Evolutionary conservation across 345 rosid species (phyloP).

Genomic region (Toxicodendron radicans): DNA sequence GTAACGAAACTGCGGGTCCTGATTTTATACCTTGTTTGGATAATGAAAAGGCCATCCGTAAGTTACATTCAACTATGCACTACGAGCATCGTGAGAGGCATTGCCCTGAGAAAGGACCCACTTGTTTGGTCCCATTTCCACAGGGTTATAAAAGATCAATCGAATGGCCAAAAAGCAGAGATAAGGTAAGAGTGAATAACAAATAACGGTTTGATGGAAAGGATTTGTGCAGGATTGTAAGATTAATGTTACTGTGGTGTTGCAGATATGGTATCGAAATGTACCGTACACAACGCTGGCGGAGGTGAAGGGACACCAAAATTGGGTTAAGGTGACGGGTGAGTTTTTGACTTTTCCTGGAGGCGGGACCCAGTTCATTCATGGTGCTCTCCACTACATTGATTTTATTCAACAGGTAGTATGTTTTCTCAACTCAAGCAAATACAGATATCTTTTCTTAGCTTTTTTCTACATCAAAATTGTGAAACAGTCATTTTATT

Average conservation of each 20-base stretch:
- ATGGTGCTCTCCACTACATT: slow-evolving; percentile 89
- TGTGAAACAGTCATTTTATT: too few relatives aligned
- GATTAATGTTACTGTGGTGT: slow-evolving; percentile 18
- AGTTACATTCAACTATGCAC: slow-evolving; percentile 55
- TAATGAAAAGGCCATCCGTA: slow-evolving; percentile 65
- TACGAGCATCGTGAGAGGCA: slow-evolving; percentile 93
- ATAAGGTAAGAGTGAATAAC: slow-evolving; percentile 50
- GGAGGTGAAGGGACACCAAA: slow-evolving; percentile 90
- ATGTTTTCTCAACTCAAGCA: neutral
- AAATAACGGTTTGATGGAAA: neutral
- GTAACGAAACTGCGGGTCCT: slow-evolving; percentile 72
- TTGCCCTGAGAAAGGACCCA: slow-evolving; percentile 81
- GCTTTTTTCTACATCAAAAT: too few relatives aligned
- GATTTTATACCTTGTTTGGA: slow-evolving; percentile 97
- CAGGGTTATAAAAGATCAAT: slow-evolving; percentile 68
- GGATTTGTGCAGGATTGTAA: neutral
- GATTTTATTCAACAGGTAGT: slow-evolving; percentile 70
- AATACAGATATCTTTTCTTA: too few relatives aligned
- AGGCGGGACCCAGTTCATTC: slow-evolving; percentile 96
- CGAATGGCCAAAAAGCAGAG: slow-evolving; percentile 83
- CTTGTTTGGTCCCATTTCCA: slow-evolving; percentile 70
- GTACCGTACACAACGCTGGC: slow-evolving; percentile 83
- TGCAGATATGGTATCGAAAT: slow-evolving; percentile 92
- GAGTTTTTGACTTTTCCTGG: slow-evolving; percentile 95
- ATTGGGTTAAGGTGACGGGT: slow-evolving; percentile 91